Base-by-base conservation (phyloP, 768 basidiomycete species). In the Lactifluus piperatus region DNA sequence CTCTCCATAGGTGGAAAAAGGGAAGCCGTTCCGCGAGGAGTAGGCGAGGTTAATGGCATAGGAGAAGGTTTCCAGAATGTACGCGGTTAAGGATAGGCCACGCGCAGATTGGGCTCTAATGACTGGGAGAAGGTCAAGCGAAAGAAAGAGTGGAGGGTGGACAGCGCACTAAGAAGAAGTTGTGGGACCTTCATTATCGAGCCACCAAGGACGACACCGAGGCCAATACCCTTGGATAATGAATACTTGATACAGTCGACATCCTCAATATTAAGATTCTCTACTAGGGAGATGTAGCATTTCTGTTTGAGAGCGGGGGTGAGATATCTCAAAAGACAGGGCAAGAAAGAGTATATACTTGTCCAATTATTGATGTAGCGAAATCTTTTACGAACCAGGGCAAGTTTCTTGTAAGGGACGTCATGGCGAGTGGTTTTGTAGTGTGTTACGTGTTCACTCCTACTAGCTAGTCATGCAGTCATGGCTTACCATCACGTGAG, bases 1-100 rank as follows among this genome's bases (percentile, higher is more conserved):
- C 73, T 99, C 97, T 68, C 97, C 97, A 60, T 97, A 99, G 0
- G 97, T 97, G 20, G 91, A 92, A 77, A 97, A 97, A 0, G 97
- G 93, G 72, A 94, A 97, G 24, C 76, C 71, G 68, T 91, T 87
- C 24, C 92, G 79, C 66, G 82, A 83, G 2, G 94, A 87, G 73
- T 98, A 99, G 11, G 84, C 83, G 27, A 94, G 80, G 0, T 85
- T 93, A 67, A 99, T 94, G 27, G 86, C 88, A 66, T 97, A 97
- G 0, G 91, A 81, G 29, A 90, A 76, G 0, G 95, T 97, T 69
- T 98, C 95, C 22, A 99, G 85, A 51, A 88, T 72, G 71, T 93
- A 97, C 4, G 92, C 88, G 2, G 87, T 77, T 2, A 97, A 74
- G 1, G 91, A 94, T 22, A 99, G 79, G 9, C 97, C 97, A 14